Evolutionary conservation across 257 asterid species (phyloP), one percentile per base, ranked within the genome.

Genomic region (Solanum piurae): DNA sequence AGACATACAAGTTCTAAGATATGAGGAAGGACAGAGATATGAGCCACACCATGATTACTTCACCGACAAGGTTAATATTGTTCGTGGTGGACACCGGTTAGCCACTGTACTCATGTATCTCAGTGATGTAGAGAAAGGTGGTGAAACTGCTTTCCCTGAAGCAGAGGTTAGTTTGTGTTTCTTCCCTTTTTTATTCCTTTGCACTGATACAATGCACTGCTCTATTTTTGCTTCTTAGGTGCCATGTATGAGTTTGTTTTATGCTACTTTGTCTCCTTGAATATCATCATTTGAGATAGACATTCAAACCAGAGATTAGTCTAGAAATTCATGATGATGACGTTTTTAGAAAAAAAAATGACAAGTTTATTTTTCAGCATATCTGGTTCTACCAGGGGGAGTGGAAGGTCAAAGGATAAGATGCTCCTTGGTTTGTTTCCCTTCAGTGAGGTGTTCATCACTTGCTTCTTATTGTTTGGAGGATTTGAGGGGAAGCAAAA

Each of bases 51-150:
- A 89, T 42, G 99, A 97, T 89, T 97, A 97, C 91, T 97, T 97
- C 44, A 13, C 89, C 29, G 99, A 96, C 91, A 91, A 93, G 94
- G 97, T 93, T 87, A 97, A 96, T 90, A 89, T 94, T 79, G 95
- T 89, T 71, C 99, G 95, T 68, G 99, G 99, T 42, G 99, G 99
- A 49, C 99, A 97, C 91, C 96, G 99, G 23, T 37, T 93, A 87
- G 99, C 98, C 38, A 97, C 99, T 11, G 97, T 97, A 82, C 94
- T 97, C 86, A 92, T 97, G 99, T 97, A 97, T 92, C 99, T 97
- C 25, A 88, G 93, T 37, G 98, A 97, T 90, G 99, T 97, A 21
- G 95, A 87, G 87, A 96, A 95, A 91, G 99, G 99, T 73, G 99
- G 99, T 71, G 99, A 97, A 94, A 96, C 99, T 73, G 98, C 94